Conservation (phyloP, 306 rosid genomes). For the Pyrus betulifolia region DNA sequence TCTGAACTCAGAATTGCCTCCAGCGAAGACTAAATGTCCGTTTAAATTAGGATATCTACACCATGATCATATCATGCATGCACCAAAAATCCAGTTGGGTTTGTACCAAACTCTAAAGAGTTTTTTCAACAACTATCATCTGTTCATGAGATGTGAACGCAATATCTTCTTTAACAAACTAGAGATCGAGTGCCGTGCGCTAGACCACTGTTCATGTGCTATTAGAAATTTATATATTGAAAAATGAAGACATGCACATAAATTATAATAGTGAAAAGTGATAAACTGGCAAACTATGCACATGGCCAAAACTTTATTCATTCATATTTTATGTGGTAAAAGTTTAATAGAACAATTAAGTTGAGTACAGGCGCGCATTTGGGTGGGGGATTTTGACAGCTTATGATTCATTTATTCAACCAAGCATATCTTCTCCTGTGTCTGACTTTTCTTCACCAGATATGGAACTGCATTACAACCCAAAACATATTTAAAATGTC, state of each 20-base stretch:
- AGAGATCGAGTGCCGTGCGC: too few species aligned
- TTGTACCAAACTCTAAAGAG: background rate
- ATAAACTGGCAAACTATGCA: background rate
- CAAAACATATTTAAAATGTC: background rate
- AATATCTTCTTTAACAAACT: too few species aligned
- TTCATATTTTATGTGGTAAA: constrained; percentile 2
- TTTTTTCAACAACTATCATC: background rate
- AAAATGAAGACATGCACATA: background rate
- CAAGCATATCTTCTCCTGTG: background rate
- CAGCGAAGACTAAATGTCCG: background rate
- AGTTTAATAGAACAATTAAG: background rate
- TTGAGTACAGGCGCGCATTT: constrained; percentile 5
- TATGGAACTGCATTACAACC: constrained; percentile 40
- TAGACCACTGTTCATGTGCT: too few species aligned
- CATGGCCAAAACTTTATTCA: background rate
- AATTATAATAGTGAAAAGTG: background rate
- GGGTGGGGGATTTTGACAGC: constrained; percentile 1
- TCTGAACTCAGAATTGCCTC: background rate
- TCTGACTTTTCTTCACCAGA: constrained; percentile 21
- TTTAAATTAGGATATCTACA: background rate
- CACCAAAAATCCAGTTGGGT: background rate
- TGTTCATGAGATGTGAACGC: background rate
- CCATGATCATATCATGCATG: background rate
- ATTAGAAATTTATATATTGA: background rate
- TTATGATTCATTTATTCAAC: background rate